A percentile compares a stretch with the other conserved stretches of the same genome.
Evolutionary conservation across 106 monocot genomes (phyloP).

Genomic region (Dioscorea zingiberensis): DNA sequence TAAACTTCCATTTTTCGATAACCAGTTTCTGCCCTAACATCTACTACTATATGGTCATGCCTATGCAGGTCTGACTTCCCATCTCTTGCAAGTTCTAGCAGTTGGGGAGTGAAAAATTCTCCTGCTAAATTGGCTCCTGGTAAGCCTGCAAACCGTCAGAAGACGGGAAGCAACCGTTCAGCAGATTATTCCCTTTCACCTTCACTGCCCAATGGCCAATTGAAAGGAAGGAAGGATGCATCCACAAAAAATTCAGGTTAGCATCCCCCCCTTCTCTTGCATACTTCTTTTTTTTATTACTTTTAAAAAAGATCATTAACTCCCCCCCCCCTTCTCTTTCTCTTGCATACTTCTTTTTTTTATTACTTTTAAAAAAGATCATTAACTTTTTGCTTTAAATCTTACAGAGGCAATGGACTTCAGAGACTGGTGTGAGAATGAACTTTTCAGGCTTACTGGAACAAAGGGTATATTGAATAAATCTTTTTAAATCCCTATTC

Average conservation of each 20-base stretch:
- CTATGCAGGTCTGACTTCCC: slow-evolving; percentile 53
- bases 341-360: no score
- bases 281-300: no score
- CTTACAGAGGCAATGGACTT: slow-evolving; percentile 91
- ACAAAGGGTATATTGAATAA: slow-evolving; percentile 60
- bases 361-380: no score
- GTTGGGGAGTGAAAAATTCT: slow-evolving; percentile 31
- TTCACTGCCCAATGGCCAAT: slow-evolving; percentile 10
- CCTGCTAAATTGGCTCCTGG: slow-evolving; percentile 21
- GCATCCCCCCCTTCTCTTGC: no score
- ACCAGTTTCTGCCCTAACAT: no score
- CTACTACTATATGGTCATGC: no score
- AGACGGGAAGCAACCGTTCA: slow-evolving; percentile 16
- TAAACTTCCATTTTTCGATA: no score
- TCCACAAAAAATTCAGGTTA: slow-evolving; percentile 51
- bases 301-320: neutral
- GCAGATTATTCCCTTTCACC: slow-evolving; percentile 20
- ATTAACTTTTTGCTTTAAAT: slow-evolving; percentile 1
- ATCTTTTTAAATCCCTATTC: neutral
- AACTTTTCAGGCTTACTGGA: slow-evolving; percentile 74
- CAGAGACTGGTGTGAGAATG: slow-evolving; percentile 84
- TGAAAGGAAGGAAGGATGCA: slow-evolving; percentile 47
- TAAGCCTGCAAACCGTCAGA: slow-evolving; percentile 26
- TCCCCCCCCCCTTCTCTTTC: neutral
- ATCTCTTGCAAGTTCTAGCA: slow-evolving; percentile 33